phyloP scores from a whole-genome alignment of 169 alveolate genomes.

The Plasmodium malariae region DNA sequence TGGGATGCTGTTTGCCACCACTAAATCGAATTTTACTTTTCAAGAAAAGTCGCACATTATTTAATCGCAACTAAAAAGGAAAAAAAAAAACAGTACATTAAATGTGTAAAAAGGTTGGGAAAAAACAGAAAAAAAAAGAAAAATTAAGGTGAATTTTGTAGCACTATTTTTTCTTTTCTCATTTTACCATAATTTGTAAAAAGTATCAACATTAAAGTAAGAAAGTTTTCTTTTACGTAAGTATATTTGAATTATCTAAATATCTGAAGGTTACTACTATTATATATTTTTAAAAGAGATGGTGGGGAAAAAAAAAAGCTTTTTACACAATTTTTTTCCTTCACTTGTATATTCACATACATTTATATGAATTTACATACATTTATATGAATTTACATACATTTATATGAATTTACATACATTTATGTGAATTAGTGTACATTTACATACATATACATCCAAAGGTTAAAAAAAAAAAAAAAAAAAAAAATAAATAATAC shows the following conservation, averaged over 20 bases:
- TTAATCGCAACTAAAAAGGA: slow-evolving; percentile 67
- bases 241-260: neutral
- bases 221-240: neutral
- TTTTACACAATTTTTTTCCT: no score
- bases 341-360: no score
- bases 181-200: slow-evolving; percentile 38
- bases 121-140: slow-evolving; percentile 6
- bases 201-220: slow-evolving; percentile 1
- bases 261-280: no score
- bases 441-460: no score
- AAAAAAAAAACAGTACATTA: neutral
- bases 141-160: neutral
- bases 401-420: no score
- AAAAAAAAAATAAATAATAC: no score
- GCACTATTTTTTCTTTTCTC: neutral
- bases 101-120: slow-evolving; percentile 4
- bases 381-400: no score
- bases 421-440: no score
- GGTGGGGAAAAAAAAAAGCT: no score
- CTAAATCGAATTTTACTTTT: slow-evolving; percentile 74
- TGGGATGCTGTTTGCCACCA: slow-evolving; percentile 77
- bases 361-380: no score
- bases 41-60: slow-evolving; percentile 74
- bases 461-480: no score
- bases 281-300: no score